Conservation (phyloP, 352 stramenopile species). For the Globisporangium parvum region DNA sequence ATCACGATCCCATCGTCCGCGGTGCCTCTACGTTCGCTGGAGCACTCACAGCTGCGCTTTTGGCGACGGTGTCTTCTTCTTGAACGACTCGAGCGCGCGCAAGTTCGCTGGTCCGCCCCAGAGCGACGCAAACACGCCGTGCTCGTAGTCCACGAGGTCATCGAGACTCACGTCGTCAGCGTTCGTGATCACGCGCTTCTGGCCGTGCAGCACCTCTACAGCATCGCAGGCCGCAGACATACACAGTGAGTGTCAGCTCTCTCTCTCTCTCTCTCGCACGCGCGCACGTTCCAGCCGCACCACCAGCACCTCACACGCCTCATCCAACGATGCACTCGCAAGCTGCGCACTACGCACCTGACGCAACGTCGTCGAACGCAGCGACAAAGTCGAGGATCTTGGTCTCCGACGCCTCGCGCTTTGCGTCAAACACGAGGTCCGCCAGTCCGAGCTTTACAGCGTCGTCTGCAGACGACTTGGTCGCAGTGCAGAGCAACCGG, state of each 20-base stretch:
- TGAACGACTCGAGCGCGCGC: constrained; percentile 47
- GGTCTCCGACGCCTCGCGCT: constrained; percentile 19
- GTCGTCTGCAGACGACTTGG: constrained; percentile 39
- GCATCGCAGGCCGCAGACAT: not conserved
- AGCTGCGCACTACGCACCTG: no score
- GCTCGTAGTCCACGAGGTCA: constrained; percentile 52
- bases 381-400: constrained; percentile 43
- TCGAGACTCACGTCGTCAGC: constrained; percentile 66
- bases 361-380: constrained; percentile 40
- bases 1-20: not conserved
- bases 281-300: no score
- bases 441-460: constrained; percentile 59
- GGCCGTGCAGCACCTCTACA: constrained; percentile 61
- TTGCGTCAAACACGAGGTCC: constrained; percentile 49
- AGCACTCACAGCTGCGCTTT: not conserved
- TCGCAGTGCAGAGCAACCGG: constrained; percentile 60
- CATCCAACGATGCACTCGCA: no score
- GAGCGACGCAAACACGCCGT: constrained; percentile 56
- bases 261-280: no score
- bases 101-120: constrained; percentile 77
- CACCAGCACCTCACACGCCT: no score
- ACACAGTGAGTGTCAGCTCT: not conserved
- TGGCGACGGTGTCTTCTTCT: constrained; percentile 25
- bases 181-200: constrained; percentile 66
- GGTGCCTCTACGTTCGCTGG: not conserved